A percentile compares a stretch with the other conserved stretches of the same genome.
phyloP scores from a whole-genome alignment of 1,284 basidiomycete species.

The Melampsora larici-populina region DNA sequence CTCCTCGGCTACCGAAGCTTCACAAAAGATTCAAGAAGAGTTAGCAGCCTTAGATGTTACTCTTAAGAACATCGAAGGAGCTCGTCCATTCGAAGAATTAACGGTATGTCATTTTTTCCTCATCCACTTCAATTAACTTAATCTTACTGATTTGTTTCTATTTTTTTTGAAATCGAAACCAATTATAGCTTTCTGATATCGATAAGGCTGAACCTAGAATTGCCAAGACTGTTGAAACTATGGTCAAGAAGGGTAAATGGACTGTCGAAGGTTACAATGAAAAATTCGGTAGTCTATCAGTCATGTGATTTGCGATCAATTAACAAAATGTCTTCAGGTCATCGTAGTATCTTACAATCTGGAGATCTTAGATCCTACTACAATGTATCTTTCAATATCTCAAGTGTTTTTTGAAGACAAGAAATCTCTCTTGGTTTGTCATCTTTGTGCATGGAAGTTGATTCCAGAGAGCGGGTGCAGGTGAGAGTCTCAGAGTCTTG shows the following conservation, averaged over 20 bases:
- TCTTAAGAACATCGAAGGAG: conserved; percentile 94
- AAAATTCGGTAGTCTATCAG: conserved; percentile 85
- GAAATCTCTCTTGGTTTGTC: no score
- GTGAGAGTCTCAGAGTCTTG: no score
- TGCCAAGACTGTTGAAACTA: conserved; percentile 85
- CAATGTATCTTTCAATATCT: no score
- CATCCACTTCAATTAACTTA: background rate
- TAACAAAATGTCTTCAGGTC: no score
- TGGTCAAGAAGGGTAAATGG: conserved; percentile 99
- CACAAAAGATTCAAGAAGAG: conserved; percentile 86
- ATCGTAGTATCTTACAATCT: no score
- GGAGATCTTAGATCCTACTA: no score
- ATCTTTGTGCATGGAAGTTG: no score
- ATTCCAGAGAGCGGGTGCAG: no score
- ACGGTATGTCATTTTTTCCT: conserved; percentile 63
- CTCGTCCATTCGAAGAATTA: conserved; percentile 94
- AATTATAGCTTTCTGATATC: conserved; percentile 76
- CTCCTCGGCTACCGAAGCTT: conserved; percentile 83
- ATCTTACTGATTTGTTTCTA: background rate
- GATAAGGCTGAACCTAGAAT: conserved; percentile 89
- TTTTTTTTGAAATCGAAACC: background rate
- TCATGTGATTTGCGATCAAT: conserved; percentile 63
- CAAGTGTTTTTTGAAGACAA: no score
- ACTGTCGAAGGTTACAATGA: conserved; percentile 84
- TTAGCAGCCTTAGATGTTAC: conserved; percentile 88